Evolutionary conservation across 1,284 basidiomycete genomes (phyloP), one percentile per base, ranked within the genome.

Genomic region (Mycosarcoma mackinlayi): DNA sequence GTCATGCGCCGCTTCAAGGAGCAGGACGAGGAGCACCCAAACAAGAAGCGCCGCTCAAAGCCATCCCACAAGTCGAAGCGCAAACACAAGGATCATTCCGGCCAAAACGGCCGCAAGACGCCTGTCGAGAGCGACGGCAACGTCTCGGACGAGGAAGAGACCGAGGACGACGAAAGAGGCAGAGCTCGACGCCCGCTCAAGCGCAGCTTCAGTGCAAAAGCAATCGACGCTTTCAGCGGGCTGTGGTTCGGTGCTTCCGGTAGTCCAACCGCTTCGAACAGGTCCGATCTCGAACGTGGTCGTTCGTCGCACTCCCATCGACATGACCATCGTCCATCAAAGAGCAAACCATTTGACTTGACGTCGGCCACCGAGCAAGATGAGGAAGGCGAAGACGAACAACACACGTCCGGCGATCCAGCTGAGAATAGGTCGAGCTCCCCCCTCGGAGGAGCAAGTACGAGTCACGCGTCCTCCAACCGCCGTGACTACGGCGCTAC

Each of bases 1-100:
- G 79, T 81, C 27, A 75, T 81, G 72, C 72, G 75, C 16, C 66
- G 79, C 39, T 80, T 80, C 50, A 63, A 16, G 37, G 53, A 53
- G 18, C 61, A 70, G 7, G 47, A 56, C 25, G 52, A 56, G 25
- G 11, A 33, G 11, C 31, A 44, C 5, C 38, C 39, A 13, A 58
- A 67, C 11, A 53, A 64, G 38, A 34, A 52, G 33, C 56, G 28
- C 9, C 61, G 53, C 9, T 18, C 14, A 37, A 58, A 59, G 13
- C 44, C 59, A 11, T 42, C 53, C 14, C 19, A 48, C 5, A 67
- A 75, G 21, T 19, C 53, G 16, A 62, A 66, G 33, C 64, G 63
- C 11, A 53, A 61, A 14, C 42, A 39, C 42, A 59, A 60, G 28
- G 44, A 50, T 8, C 23, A 44, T 1, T 9, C 28, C 7, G 16